phyloP scores from a whole-genome alignment of 164 flowering plant genomes.

The Nymphaea colorata region DNA sequence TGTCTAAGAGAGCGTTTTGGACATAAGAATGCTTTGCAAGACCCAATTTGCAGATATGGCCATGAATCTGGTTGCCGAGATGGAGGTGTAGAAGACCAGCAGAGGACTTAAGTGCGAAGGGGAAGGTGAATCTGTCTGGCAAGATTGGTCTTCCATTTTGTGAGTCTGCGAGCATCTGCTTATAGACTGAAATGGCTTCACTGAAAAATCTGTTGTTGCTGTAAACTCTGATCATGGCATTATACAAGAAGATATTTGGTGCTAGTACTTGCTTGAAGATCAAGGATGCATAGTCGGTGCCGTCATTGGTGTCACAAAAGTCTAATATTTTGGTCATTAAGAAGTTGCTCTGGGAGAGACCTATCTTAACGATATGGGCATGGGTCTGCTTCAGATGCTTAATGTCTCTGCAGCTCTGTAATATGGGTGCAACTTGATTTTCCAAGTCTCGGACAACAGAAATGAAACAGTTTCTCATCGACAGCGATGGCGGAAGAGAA shows the following conservation, averaged over 20 bases:
- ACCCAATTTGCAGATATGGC: constrained; percentile 41
- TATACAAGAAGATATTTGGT: constrained; percentile 57
- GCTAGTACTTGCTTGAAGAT: constrained; percentile 36
- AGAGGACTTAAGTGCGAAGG: constrained; percentile 46
- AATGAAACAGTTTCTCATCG: constrained; percentile 6
- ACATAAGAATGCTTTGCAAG: constrained; percentile 14
- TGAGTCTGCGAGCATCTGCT: constrained; percentile 27
- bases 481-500: constrained; percentile 23
- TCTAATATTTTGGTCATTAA: constrained; percentile 62
- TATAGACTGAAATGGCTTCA: constrained; percentile 20
- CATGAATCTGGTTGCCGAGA: constrained; percentile 59
- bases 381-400: constrained; percentile 42
- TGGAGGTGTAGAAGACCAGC: constrained; percentile 22
- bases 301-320: constrained; percentile 27
- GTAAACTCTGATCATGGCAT: constrained; percentile 47
- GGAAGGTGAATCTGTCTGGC: constrained; percentile 60
- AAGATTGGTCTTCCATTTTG: constrained; percentile 10
- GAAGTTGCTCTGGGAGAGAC: constrained; percentile 54
- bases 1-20: constrained; percentile 48
- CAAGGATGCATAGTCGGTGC: constrained; percentile 27
- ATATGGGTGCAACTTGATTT: constrained; percentile 32
- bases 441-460: constrained; percentile 35
- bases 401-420: constrained; percentile 27
- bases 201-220: constrained; percentile 22
- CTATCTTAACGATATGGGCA: constrained; percentile 35